Base-by-base conservation (phyloP, 2,329 filamentous ascomycete genomes). In the Aureobasidium zeae region DNA sequence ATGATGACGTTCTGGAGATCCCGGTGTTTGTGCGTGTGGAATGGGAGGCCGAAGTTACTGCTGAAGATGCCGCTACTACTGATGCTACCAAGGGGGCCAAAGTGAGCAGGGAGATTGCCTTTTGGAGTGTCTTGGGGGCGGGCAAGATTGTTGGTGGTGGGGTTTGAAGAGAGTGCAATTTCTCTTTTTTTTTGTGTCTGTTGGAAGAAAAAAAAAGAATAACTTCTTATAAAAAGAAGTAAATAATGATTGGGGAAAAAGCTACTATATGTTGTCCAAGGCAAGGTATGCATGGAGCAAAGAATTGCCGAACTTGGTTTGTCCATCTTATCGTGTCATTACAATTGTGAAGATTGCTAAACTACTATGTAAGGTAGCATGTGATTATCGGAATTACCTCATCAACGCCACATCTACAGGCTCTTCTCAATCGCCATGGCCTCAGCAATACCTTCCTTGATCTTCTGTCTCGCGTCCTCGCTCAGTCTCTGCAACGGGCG, bases 1-100 rank as follows among this genome's bases (percentile, higher is more conserved):
- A 79, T 48, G 74, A 79, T 45, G 73, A 80, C 56, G 65, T 81
- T 21, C 63, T 96, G 30, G 91, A 98, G 70, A 89, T 98, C 53
- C 89, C 91, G 44, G 80, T 98, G 56, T 93, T 94, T 68, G 86
- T 98, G 48, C 76, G 87, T 17, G 74, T 94, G 45, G 88, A 95
- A 62, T 98, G 88, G 80, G 89, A 88, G 62, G 72, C 76, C 3
- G 83, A 87, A 51, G 60, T 64, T 1, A 70, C 71, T 1, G 76
- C 79, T 7, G 81, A 77, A 10, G 69, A 72, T 3, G 65, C 67
- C 45, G 50, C 21, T 26, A 52, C 55, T 51, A 48, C 53, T 55
- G 42, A 56, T 62, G 54, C 33, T 58, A 55, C 61, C 59, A 79
- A 73, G 60, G 77, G 76, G 32, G 76, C 69, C 35, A 81, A 73